A percentile compares a stretch with the other conserved stretches of the same genome.
phyloP scores from a whole-genome alignment of 805 yeast species.

The Suhomyces kilbournensis region DNA sequence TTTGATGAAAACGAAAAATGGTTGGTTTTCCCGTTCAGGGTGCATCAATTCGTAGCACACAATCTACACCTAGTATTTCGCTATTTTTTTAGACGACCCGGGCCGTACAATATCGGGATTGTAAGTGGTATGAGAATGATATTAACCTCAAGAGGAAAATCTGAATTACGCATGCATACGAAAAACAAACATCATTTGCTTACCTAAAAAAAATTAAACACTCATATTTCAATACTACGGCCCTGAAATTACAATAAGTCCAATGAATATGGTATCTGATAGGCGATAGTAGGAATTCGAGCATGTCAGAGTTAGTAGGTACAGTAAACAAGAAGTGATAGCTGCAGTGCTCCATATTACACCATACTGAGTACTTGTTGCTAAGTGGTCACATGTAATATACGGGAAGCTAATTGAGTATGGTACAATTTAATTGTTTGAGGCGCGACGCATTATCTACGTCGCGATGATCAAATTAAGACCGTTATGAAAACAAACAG shows the following conservation, averaged over 20 bases:
- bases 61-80: neutral
- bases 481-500: neutral
- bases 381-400: neutral
- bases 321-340: neutral
- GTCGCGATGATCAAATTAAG: neutral
- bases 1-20: neutral
- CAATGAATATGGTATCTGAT: neutral
- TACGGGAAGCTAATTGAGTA: neutral
- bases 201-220: neutral
- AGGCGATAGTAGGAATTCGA: neutral
- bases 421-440: neutral
- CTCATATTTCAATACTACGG: neutral
- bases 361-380: neutral
- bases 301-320: neutral
- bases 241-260: neutral
- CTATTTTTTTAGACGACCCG: neutral
- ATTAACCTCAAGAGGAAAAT: neutral
- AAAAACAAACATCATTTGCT: neutral
- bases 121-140: neutral
- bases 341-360: neutral
- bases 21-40: neutral
- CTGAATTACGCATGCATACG: neutral
- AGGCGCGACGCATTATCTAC: neutral
- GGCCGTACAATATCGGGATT: neutral
- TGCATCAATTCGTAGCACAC: neutral